Conservation (phyloP, 2,329 filamentous ascomycete species). For the Monosporascus sp. region DNA sequence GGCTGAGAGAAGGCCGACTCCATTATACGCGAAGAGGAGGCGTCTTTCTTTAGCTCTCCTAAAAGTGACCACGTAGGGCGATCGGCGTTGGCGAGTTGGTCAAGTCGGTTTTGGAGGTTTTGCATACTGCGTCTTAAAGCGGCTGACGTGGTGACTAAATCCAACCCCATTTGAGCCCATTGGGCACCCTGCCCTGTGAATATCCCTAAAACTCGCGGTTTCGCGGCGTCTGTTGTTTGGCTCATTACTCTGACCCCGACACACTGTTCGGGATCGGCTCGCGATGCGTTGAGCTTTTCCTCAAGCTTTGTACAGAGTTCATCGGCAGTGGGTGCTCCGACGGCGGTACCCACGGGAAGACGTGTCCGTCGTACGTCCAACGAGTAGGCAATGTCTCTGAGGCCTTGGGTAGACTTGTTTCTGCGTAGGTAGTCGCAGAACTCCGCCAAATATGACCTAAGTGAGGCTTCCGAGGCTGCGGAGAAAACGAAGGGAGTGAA, state of each 20-base stretch:
- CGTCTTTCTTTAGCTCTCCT: constrained; percentile 8
- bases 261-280: too few relatives aligned
- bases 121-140: constrained; percentile 8
- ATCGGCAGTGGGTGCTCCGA: not conserved
- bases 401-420: not conserved
- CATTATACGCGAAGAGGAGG: constrained; percentile 6
- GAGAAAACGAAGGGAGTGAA: constrained; percentile 13
- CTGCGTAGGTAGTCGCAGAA: constrained; percentile 1
- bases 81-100: too few relatives aligned
- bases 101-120: constrained; percentile 9
- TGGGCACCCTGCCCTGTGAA: constrained; percentile 31
- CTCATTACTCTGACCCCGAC: too few relatives aligned
- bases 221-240: too few relatives aligned
- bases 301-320: not conserved
- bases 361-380: not conserved
- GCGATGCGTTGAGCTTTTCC: too few relatives aligned
- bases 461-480: constrained; percentile 7
- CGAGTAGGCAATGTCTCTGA: constrained; percentile 1
- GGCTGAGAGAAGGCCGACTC: constrained; percentile 17
- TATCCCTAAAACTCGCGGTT: constrained; percentile 10
- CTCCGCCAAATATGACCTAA: not conserved
- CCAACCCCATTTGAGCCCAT: constrained; percentile 21
- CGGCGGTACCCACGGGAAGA: not conserved
- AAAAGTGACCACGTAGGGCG: too few relatives aligned
- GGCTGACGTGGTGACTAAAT: constrained; percentile 11